Evolutionary conservation across 139 green algal species (phyloP).

Genomic region (Coelastrella sp.): DNA sequence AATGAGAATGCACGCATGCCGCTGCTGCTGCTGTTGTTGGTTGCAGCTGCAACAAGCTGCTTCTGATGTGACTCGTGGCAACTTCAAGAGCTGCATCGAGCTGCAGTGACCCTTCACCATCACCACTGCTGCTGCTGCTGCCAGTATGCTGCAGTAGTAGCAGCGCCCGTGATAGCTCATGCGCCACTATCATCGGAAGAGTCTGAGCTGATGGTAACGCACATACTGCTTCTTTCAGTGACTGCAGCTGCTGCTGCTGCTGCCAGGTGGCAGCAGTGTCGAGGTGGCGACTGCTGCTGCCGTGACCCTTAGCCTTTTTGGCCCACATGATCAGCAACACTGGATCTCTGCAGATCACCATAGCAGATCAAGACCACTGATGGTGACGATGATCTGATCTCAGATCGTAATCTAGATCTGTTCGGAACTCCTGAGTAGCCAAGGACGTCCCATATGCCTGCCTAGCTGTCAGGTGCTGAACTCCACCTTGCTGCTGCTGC

Average conservation of each 20-base stretch:
- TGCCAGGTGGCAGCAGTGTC: conserved; percentile 25
- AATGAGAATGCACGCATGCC: conserved; percentile 30
- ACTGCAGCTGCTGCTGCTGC: conserved; percentile 30
- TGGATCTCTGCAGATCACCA: neutral
- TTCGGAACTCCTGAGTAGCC: no score
- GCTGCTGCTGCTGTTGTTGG: neutral
- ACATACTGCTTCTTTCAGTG: neutral
- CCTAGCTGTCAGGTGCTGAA: neutral
- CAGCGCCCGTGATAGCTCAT: neutral
- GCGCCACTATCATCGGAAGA: neutral
- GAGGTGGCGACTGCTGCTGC: neutral
- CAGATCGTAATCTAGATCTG: neutral
- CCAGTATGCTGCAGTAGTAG: neutral
- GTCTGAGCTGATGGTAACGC: neutral
- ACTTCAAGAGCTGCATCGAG: neutral
- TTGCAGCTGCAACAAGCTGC: neutral
- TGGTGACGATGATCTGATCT: neutral
- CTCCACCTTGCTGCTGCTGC: neutral
- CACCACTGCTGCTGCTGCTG: neutral
- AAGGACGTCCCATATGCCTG: no score
- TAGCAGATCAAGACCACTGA: neutral
- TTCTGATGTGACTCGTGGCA: neutral
- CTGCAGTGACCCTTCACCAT: neutral
- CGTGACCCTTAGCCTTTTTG: neutral
- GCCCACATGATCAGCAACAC: neutral